A percentile compares a stretch with the other conserved stretches of the same genome.
These are phyloP conservation scores for Annulohypoxylon truncatum DNA, from an alignment of 2,329 filamentous ascomycete species.

Conservation along the genomic window DNA sequence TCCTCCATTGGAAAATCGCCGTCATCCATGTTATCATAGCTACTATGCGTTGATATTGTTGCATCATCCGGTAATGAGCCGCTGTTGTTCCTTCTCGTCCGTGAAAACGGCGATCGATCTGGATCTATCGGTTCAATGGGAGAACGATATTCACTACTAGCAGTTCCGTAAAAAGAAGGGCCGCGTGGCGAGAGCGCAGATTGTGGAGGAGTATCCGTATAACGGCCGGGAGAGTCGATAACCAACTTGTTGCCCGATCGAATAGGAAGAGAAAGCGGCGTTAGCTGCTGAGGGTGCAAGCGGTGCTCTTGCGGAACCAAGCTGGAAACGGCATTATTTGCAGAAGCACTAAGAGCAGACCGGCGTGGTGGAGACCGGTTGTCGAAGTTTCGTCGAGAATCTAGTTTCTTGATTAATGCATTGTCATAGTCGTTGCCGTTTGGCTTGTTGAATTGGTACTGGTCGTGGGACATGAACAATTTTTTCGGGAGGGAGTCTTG, in stretches of 20 bases:
- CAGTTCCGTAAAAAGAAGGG: slow-evolving; percentile 55
- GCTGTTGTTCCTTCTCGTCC: slow-evolving; percentile 63
- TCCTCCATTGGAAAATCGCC: slow-evolving; percentile 59
- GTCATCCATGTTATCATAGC: slow-evolving; percentile 64
- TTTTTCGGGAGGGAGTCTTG: slow-evolving; percentile 56
- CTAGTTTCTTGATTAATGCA: slow-evolving; percentile 67
- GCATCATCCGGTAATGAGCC: slow-evolving; percentile 58
- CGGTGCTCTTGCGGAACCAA: slow-evolving; percentile 55
- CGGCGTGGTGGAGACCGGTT: slow-evolving; percentile 58
- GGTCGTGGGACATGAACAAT: slow-evolving; percentile 64
- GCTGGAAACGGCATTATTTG: slow-evolving; percentile 54
- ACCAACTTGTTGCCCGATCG: slow-evolving; percentile 55
- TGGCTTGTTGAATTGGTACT: slow-evolving; percentile 59
- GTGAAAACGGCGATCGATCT: slow-evolving; percentile 60
- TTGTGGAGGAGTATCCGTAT: slow-evolving; percentile 59
- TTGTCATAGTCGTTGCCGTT: slow-evolving; percentile 59
- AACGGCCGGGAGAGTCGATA: slow-evolving; percentile 59
- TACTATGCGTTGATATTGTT: slow-evolving; percentile 57
- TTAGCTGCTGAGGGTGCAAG: slow-evolving; percentile 46
- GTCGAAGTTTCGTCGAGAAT: slow-evolving; percentile 59
- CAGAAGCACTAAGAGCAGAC: slow-evolving; percentile 58
- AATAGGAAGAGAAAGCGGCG: slow-evolving; percentile 61
- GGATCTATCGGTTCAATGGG: slow-evolving; percentile 58
- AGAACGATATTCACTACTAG: slow-evolving; percentile 57
- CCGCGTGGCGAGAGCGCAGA: slow-evolving; percentile 62